Base-by-base conservation (phyloP, 768 basidiomycete genomes). In the Pleurotus citrinopileatus region DNA sequence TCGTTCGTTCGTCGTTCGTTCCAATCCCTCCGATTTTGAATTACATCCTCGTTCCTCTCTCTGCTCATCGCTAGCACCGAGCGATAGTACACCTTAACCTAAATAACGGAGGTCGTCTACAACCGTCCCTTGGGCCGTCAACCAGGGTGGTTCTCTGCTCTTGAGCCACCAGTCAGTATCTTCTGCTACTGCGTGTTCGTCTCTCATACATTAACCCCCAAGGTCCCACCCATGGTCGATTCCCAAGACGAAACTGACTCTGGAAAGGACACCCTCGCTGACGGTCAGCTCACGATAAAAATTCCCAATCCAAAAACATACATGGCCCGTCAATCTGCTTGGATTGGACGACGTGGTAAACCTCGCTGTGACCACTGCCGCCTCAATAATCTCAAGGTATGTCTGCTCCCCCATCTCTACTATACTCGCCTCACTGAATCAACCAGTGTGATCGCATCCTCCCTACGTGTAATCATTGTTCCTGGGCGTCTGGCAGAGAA, bases 361-460 rank as follows among this genome's bases (percentile, higher is more conserved):
- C 85, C 86, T 59, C 76, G 86, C 45, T 88, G 86, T 61, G 86
- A 88, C 70, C 79, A 85, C 60, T 88, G 86, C 69, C 83, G 86
- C 27, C 62, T 80, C 53, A 83, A 83, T 63, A 88, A 88, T 70
- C 72, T 87, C 56, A 88, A 87, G 74, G 86, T 86, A 53, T 62
- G 81, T n/a, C n/a, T n/a, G 72, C 53, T 40, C 50, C 27, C 22
- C 51, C 60, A n/a, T n/a, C 28, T 28, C 34, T 52, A 47, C 52
- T 28, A 47, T 36, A 37, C 42, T 28, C 36, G 50, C 32, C 57
- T 48, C 46, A 52, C 53, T 44, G 32, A 45, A 40, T 59, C 45
- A 53, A 64, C 43, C 40, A 88, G 86, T 88, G 86, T 61, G 86
- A 88, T 65, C 79, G 86, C 53, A 81, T 86, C 36, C 73, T 85